phyloP scores from a whole-genome alignment of 768 basidiomycete genomes.

The Pleurotus ostreatus region DNA sequence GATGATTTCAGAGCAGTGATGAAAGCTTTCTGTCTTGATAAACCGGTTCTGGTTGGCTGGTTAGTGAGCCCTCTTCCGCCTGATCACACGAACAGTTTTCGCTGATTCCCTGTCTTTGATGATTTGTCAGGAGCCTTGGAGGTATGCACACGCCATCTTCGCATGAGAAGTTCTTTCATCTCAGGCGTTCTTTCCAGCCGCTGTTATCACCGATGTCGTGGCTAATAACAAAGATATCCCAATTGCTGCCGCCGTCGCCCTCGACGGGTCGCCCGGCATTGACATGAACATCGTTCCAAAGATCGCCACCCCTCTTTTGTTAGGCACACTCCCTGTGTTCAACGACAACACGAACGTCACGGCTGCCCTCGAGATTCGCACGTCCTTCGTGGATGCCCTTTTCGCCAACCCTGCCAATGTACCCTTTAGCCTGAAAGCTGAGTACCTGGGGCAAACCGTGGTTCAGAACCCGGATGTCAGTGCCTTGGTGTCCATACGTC shows the following conservation, averaged over 20 bases:
- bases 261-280: background rate
- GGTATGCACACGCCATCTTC: background rate
- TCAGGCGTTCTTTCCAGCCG: background rate
- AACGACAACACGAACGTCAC: slow-evolving; percentile 9
- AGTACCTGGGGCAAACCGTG: slow-evolving; percentile 19
- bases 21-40: background rate
- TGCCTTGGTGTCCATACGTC: slow-evolving; percentile 17
- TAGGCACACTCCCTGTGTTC: background rate
- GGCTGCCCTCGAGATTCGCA: slow-evolving; percentile 16
- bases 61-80: background rate
- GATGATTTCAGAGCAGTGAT: background rate
- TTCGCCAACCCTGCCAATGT: slow-evolving; percentile 22
- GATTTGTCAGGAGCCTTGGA: background rate
- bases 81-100: no score
- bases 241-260: slow-evolving; percentile 3
- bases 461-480: slow-evolving; percentile 17
- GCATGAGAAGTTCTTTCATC: background rate
- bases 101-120: no score
- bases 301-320: background rate
- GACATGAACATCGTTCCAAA: background rate
- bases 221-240: background rate
- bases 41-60: background rate
- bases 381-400: slow-evolving; percentile 21
- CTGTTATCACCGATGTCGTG: background rate
- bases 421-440: slow-evolving; percentile 19